phyloP scores from a whole-genome alignment of 805 yeast species.

The Metschnikowia colocasiae region DNA sequence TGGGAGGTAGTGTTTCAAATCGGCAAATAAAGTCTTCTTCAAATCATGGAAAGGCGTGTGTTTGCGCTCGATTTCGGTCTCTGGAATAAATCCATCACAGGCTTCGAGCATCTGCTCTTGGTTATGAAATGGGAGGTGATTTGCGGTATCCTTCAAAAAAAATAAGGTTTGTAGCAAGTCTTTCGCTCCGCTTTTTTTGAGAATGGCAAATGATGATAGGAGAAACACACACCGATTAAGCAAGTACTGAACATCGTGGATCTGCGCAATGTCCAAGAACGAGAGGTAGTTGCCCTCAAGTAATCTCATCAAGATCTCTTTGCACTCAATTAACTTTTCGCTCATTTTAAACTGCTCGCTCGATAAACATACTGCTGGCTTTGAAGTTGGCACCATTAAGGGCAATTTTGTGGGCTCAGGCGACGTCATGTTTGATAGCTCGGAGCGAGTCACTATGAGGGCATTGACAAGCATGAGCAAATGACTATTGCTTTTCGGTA shows the following conservation, averaged over 20 bases:
- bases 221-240: constrained; percentile 9
- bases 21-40: constrained; percentile 11
- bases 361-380: background rate
- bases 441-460: constrained; percentile 7
- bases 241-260: constrained; percentile 10
- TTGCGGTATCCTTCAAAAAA: constrained; percentile 12
- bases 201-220: constrained; percentile 7
- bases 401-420: background rate
- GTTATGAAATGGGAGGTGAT: constrained; percentile 9
- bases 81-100: constrained; percentile 12
- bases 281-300: constrained; percentile 2
- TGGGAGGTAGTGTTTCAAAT: constrained; percentile 29
- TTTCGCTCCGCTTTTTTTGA: background rate
- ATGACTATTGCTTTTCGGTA: background rate
- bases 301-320: constrained; percentile 7
- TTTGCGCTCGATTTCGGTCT: constrained; percentile 7
- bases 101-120: constrained; percentile 5
- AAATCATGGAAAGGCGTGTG: constrained; percentile 8
- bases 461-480: constrained; percentile 7
- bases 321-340: constrained; percentile 9
- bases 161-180: constrained; percentile 21
- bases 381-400: background rate
- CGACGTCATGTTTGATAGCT: constrained; percentile 2
- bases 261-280: constrained; percentile 7
- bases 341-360: background rate